Conservation (phyloP, 169 alveolate species). For the Eimeria maxima region DNA sequence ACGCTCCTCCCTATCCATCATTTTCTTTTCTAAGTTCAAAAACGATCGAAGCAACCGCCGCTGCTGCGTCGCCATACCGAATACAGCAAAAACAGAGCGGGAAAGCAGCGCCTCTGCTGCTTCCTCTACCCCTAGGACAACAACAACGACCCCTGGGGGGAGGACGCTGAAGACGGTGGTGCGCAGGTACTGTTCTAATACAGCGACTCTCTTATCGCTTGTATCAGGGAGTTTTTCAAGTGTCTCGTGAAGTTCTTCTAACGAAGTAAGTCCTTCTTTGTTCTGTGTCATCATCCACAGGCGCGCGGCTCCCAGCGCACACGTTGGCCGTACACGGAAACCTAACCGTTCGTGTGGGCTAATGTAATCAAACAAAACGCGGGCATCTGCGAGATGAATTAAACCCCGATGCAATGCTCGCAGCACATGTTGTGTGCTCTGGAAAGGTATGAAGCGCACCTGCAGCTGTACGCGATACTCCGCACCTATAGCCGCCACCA, state of each 20-base stretch:
- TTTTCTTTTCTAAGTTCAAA: background rate
- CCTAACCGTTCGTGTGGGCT: background rate
- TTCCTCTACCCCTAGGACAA: background rate
- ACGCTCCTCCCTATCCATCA: background rate
- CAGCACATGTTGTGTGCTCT: background rate
- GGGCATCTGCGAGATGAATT: slow-evolving; percentile 45
- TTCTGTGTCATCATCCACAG: slow-evolving; percentile 51
- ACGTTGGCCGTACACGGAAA: slow-evolving; percentile 33
- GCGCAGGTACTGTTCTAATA: background rate
- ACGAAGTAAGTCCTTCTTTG: background rate
- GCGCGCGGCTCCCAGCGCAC: slow-evolving; percentile 46
- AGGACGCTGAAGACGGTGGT: background rate
- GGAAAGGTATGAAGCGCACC: slow-evolving; percentile 26
- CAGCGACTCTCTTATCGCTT: background rate
- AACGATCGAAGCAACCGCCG: slow-evolving; percentile 12
- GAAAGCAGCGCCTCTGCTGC: slow-evolving; percentile 53
- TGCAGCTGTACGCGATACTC: background rate
- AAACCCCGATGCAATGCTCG: slow-evolving; percentile 37
- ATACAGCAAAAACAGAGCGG: slow-evolving; percentile 35
- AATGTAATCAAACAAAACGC: slow-evolving; percentile 1
- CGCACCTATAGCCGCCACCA: background rate
- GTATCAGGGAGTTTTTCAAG: background rate
- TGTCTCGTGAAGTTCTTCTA: slow-evolving; percentile 29
- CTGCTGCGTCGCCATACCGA: slow-evolving; percentile 57
- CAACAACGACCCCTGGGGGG: slow-evolving; percentile 18